phyloP scores from a whole-genome alignment of 805 yeast species.

The Starmerella scarabaei region DNA sequence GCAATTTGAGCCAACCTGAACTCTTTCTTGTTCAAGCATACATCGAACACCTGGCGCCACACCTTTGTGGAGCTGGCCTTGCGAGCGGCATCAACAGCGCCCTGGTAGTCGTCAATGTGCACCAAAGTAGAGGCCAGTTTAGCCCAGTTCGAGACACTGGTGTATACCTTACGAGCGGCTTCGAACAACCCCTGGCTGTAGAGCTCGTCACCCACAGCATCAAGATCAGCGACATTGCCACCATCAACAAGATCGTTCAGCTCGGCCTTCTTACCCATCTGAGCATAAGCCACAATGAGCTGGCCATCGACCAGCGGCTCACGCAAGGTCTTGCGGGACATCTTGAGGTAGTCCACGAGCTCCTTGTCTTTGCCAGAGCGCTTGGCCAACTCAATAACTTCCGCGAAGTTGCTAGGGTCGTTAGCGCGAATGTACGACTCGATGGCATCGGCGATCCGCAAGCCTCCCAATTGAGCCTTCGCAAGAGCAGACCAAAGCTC shows the following conservation, averaged over 20 bases:
- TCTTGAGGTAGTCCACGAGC: constrained; percentile 65
- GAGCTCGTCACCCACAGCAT: constrained; percentile 81
- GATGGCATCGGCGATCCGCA: constrained; percentile 83
- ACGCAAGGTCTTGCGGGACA: constrained; percentile 85
- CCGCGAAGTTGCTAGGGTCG: constrained; percentile 79
- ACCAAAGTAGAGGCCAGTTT: constrained; percentile 95
- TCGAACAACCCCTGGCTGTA: constrained; percentile 70
- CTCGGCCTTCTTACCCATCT: constrained; percentile 58
- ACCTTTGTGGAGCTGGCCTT: constrained; percentile 87
- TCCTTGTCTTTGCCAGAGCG: constrained; percentile 96
- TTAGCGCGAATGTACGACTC: constrained; percentile 83
- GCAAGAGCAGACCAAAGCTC: constrained; percentile 93
- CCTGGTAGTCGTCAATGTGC: constrained; percentile 79
- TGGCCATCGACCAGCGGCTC: constrained; percentile 93
- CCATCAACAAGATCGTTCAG: constrained; percentile 74
- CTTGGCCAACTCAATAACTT: constrained; percentile 87
- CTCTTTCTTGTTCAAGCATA: constrained; percentile 89
- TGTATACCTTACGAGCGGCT: constrained; percentile 81
- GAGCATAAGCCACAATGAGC: constrained; percentile 74
- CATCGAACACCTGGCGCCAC: constrained; percentile 96
- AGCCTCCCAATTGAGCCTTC: constrained; percentile 87
- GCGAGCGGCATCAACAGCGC: constrained; percentile 97
- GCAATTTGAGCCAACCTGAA: constrained; percentile 96
- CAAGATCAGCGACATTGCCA: constrained; percentile 86
- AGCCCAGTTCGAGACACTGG: constrained; percentile 83